A percentile compares a stretch with the other conserved stretches of the same genome.
phyloP scores from a whole-genome alignment of 805 yeast genomes.

The Yamadazyma scolyti region DNA sequence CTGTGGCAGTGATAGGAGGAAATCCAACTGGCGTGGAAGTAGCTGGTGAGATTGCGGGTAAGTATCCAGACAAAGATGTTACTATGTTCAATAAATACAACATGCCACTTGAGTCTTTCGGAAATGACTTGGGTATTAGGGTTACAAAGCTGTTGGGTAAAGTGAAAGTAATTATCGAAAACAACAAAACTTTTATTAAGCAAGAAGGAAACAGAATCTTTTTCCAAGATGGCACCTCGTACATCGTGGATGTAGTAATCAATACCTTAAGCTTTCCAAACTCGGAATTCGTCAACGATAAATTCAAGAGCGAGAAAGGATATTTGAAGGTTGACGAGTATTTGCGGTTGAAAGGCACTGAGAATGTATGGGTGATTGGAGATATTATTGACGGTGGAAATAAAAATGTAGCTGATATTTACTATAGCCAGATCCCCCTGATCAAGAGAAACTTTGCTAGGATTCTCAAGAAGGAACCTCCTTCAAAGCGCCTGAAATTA shows the following conservation, averaged over 20 bases:
- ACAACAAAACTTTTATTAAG: conserved; percentile 12
- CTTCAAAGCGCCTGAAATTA: neutral
- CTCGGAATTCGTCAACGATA: conserved; percentile 24
- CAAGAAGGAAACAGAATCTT: conserved; percentile 14
- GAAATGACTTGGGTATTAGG: conserved; percentile 1
- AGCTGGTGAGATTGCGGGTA: conserved; percentile 32
- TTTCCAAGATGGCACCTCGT: conserved; percentile 1
- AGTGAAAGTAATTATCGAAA: conserved; percentile 4
- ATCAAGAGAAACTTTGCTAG: conserved; percentile 7
- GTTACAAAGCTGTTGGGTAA: conserved; percentile 15
- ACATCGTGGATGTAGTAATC: conserved; percentile 24
- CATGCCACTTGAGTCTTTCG: conserved; percentile 16
- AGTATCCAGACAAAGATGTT: conserved; percentile 14
- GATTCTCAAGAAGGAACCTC: neutral
- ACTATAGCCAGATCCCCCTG: conserved; percentile 16
- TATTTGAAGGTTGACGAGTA: conserved; percentile 24
- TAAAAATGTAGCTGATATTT: conserved; percentile 23
- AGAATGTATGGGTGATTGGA: conserved; percentile 31
- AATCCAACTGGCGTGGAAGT: conserved; percentile 38
- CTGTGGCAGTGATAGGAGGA: conserved; percentile 37
- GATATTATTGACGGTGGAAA: conserved; percentile 25
- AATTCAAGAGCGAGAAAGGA: conserved; percentile 22
- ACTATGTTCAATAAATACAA: conserved; percentile 23
- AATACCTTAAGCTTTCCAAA: conserved; percentile 28
- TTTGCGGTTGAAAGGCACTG: conserved; percentile 18